Base-by-base conservation (phyloP, 2,329 filamentous ascomycete species). In the Parastagonospora nodorum region DNA sequence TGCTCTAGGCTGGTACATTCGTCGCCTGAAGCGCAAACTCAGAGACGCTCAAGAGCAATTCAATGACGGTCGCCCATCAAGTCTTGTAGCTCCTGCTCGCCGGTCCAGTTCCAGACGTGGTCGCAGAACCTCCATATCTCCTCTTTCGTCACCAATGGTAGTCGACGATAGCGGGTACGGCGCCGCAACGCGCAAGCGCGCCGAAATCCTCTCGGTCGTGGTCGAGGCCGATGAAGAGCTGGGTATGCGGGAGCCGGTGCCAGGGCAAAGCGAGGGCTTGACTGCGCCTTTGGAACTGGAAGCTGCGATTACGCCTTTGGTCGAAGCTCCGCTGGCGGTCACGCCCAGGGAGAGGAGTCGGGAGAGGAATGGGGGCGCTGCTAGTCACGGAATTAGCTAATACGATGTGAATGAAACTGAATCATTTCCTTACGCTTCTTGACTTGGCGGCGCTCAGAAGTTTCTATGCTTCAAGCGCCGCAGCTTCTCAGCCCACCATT, bases 261-360 rank as follows among this genome's bases (percentile, higher is more conserved):
- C 60, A 1, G 65, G 65, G n/a, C 63, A 68, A 33, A 51, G 42
- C 19, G 66, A 68, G 42, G 66, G 66, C 4, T 30, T 68, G 16
- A 55, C 41, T 11, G 57, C 46, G 42, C 57, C 66, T 16, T 38
- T 68, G 32, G 66, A 68, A 36, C 35, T 68, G 35, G 66, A 67
- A 36, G 62, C 61, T 2, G 43, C 49, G 29, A 42, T 36, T 2
- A 57, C 55, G 14, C 53, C 47, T 12, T 45, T 64, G 10, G 50
- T 58, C 5, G 64, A 68, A 50, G 42, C 63, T 50, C 64, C 65
- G 29, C 7, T 45, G 10, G 19, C 27, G 29, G 43, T 45, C 5
- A 45, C 43, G 43, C 43, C 43, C 24, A 28, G 33, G 15, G 35
- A 38, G 12, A 16, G 37, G 19, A 40, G 28, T 15, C 4, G n/a